Base-by-base conservation (phyloP, 2,329 filamentous ascomycete species). In the Fusarium sp. region DNA sequence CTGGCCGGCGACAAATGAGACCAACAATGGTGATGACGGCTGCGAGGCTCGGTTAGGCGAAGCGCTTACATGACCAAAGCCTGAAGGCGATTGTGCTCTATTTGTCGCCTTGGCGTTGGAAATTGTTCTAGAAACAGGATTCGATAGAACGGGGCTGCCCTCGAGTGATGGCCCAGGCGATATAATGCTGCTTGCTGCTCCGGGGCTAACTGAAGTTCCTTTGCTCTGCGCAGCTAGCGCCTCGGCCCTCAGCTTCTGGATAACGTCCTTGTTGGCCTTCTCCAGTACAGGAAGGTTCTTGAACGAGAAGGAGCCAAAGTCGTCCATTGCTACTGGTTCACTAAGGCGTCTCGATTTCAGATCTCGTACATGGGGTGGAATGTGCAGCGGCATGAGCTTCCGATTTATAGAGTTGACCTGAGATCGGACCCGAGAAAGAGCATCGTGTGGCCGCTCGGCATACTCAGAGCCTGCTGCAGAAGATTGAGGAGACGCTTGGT, bases 191-290 rank as follows among this genome's bases (percentile, higher is more conserved):
- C 75, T 79, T 35, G 77, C 67, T 10, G 79, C 79, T 50, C 82
- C 80, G 2, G 84, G 82, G 59, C 82, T 86, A 32, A 79, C 74
- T 6, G 79, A 76, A 7, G 81, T 77, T 33, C 81, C 79, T 73
- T 90, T 89, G 74, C 79, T 87, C 70, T 90, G 87, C 3, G 83
- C 80, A 4, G 88, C 94, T 81, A 97, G 86, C 5, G 96, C 94
- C 78, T 98, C 94, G 22, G 94, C 93, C 13, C 94, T 90, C 58
- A 99, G 84, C 78, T 98, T 98, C 74, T 98, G 94, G 32, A 99
- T 97, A 30, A 98, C 94, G 74, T 99, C 96, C 77, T 99, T 99
- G 80, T 99, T 99, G 55, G 96, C 96, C 79, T 97, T 98, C 74
- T 98, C 96, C 19, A 99, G 84, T 20, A 98, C 95, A 0, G 95